A percentile compares a stretch with the other conserved stretches of the same genome.
phyloP scores from a whole-genome alignment of 2,329 filamentous ascomycete species.

The Ceratocystis huliohia region DNA sequence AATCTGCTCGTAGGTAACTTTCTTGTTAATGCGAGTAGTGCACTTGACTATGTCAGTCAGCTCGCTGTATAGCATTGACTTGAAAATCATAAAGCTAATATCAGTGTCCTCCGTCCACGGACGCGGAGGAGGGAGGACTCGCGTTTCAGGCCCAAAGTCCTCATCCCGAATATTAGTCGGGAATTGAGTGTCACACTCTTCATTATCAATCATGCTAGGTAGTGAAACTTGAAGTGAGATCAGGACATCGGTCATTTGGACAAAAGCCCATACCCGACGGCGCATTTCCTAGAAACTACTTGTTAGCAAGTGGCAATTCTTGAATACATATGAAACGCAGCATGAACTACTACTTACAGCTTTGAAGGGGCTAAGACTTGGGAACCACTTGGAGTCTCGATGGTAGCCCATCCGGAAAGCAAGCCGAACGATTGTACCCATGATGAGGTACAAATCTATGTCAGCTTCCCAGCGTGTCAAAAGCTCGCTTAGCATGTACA shows the following conservation, averaged over 20 bases:
- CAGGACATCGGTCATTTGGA: conserved; percentile 60
- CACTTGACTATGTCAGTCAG: conserved; percentile 61
- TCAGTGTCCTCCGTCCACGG: conserved; percentile 60
- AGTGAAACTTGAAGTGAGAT: conserved; percentile 64
- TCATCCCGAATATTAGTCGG: conserved; percentile 73
- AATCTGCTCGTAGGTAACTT: conserved; percentile 51
- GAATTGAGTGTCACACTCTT: conserved; percentile 62
- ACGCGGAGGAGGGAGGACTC: conserved; percentile 52
- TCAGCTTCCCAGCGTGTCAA: conserved; percentile 62
- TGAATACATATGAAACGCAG: background rate
- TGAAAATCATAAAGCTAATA: conserved; percentile 66
- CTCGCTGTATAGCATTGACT: conserved; percentile 53
- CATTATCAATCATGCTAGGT: conserved; percentile 56
- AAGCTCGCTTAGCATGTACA: conserved; percentile 66
- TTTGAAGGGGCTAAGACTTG: conserved; percentile 58
- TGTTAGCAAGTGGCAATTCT: conserved; percentile 9
- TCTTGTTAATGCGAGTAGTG: conserved; percentile 43
- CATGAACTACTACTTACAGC: conserved; percentile 36
- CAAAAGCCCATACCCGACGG: conserved; percentile 53
- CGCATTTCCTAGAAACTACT: conserved; percentile 50
- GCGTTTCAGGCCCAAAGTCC: conserved; percentile 59
- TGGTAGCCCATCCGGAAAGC: conserved; percentile 64
- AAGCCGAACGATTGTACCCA: conserved; percentile 43
- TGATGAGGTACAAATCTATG: conserved; percentile 49
- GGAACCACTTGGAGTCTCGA: conserved; percentile 62